Conservation (phyloP, 495 filamentous ascomycete genomes). For the Daldinia concentrica region DNA sequence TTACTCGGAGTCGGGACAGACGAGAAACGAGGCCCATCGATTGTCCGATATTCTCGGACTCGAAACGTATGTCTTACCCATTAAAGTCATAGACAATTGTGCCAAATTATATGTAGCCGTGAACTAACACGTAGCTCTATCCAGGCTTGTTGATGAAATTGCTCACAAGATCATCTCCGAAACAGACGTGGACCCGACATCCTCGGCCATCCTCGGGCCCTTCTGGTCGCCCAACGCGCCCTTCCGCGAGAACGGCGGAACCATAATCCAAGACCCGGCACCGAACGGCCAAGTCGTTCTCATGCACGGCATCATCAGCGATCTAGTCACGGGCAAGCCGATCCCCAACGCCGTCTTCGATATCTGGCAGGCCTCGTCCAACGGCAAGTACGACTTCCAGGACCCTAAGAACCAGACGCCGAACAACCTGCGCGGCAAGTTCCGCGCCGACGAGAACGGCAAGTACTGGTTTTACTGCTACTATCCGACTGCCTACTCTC, state of each 20-base stretch:
- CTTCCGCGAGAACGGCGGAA: slow-evolving; percentile 74
- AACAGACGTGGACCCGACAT: slow-evolving; percentile 74
- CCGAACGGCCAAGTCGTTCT: slow-evolving; percentile 68
- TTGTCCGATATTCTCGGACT: slow-evolving; percentile 82
- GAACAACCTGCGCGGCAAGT: slow-evolving; percentile 88
- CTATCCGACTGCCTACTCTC: slow-evolving; percentile 80
- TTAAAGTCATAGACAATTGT: background rate
- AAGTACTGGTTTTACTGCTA: slow-evolving; percentile 84
- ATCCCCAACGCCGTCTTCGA: slow-evolving; percentile 78
- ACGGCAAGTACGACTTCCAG: slow-evolving; percentile 91
- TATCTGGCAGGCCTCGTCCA: slow-evolving; percentile 86
- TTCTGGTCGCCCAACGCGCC: slow-evolving; percentile 89
- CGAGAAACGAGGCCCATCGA: slow-evolving; percentile 80
- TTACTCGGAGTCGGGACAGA: slow-evolving; percentile 58
- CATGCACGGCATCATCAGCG: slow-evolving; percentile 80
- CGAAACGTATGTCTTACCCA: slow-evolving; percentile 69
- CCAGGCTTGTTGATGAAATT: slow-evolving; percentile 82
- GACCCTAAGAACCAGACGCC: slow-evolving; percentile 77
- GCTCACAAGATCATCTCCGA: slow-evolving; percentile 82
- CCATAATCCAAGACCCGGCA: slow-evolving; percentile 73
- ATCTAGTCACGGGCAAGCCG: slow-evolving; percentile 76
- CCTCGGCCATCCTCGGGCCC: slow-evolving; percentile 83
- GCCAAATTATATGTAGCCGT: background rate
- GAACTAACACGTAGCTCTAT: background rate
- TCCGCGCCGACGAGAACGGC: slow-evolving; percentile 78